Conservation (phyloP, 2,329 filamentous ascomycete species). For the Penicillium rolfsii region DNA sequence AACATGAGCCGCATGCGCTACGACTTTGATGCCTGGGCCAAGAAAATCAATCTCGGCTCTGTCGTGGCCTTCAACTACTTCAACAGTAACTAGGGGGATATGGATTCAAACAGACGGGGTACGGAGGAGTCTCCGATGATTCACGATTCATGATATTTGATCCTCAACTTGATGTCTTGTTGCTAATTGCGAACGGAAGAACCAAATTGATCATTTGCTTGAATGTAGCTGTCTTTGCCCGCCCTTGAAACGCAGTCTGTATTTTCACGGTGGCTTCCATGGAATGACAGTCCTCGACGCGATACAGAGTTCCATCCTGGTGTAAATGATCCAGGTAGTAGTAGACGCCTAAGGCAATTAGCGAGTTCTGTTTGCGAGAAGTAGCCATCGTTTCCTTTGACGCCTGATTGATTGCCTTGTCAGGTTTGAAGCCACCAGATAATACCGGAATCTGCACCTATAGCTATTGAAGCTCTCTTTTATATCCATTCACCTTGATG, state of each 20-base stretch:
- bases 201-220: not conserved
- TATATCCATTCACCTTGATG: not conserved
- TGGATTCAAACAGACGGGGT: not conserved
- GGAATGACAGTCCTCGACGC: too few relatives aligned
- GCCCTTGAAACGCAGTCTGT: not conserved
- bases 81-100: conserved; percentile 27
- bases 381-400: not conserved
- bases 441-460: not conserved
- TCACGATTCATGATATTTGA: not conserved
- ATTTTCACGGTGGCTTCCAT: not conserved
- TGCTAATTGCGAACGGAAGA: not conserved
- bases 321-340: not conserved
- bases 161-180: not conserved
- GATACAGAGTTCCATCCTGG: not conserved
- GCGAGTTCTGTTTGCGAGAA: not conserved
- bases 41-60: conserved; percentile 37
- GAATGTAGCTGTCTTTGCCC: not conserved
- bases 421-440: not conserved
- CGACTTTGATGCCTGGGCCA: conserved; percentile 48
- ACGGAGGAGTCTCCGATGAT: not conserved
- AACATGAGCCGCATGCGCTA: conserved; percentile 48
- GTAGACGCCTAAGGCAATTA: not conserved
- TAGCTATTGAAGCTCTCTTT: not conserved
- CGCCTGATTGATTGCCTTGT: not conserved
- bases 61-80: conserved; percentile 47